Percentiles rank a stretch among this genome's conserved stretches.
These are phyloP conservation scores for Eucalyptus camaldulensis DNA, from an alignment of 345 rosid genomes.

Conservation along the genomic window DNA sequence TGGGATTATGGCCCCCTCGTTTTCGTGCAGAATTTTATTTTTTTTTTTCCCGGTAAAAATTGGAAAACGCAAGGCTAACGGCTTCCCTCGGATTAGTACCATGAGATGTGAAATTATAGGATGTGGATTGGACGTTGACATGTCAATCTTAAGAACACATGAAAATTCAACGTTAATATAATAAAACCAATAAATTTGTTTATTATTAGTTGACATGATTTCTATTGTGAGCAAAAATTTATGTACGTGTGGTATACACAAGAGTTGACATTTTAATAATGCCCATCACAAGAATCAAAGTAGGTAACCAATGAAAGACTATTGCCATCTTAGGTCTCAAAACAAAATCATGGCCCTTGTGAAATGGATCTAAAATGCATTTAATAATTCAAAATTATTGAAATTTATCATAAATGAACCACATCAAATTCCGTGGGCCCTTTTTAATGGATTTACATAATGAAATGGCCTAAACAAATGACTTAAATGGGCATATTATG, in stretches of 20 bases:
- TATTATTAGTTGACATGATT: neutral
- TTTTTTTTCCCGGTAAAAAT: neutral
- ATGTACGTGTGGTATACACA: accelerated
- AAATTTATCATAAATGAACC: accelerated
- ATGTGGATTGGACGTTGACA: neutral
- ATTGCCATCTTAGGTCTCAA: no score
- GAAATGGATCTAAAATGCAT: neutral
- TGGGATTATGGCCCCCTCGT: neutral
- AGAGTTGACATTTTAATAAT: no score
- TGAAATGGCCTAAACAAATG: neutral
- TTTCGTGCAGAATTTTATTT: neutral
- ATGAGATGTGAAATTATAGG: neutral
- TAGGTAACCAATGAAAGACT: accelerated
- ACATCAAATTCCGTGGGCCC: neutral
- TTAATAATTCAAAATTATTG: neutral
- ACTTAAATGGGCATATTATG: neutral
- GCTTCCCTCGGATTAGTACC: neutral
- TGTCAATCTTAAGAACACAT: neutral
- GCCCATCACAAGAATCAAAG: accelerated
- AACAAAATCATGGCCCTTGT: no score
- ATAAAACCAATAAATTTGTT: no score
- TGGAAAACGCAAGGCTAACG: neutral
- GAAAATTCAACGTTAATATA: neutral
- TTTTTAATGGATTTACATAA: accelerated
- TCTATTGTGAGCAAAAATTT: accelerated